Conservation (phyloP, 768 basidiomycete genomes). For the Nidularia sp. region DNA sequence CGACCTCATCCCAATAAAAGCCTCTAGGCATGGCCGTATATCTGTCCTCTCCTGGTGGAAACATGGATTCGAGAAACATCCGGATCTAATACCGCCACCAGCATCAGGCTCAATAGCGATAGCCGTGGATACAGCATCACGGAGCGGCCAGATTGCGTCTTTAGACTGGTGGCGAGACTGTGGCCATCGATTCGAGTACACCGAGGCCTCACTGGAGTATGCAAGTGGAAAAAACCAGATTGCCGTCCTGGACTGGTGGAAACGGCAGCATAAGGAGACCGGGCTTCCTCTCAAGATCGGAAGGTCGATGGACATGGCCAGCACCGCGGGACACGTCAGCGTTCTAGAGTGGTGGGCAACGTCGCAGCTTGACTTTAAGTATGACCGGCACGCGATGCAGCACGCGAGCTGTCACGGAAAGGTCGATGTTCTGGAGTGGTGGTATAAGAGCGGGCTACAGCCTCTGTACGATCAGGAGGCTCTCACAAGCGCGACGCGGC, state of each 20-base stretch:
- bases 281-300: slow-evolving; percentile 74
- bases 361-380: slow-evolving; percentile 73
- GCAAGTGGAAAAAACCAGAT: slow-evolving; percentile 77
- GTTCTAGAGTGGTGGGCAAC: slow-evolving; percentile 85
- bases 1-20: slow-evolving; percentile 72
- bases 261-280: slow-evolving; percentile 42
- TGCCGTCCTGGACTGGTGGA: slow-evolving; percentile 84
- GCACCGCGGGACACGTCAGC: slow-evolving; percentile 69
- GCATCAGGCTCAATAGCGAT: slow-evolving; percentile 54
- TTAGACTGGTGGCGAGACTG: slow-evolving; percentile 80
- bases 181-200: slow-evolving; percentile 67
- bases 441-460: slow-evolving; percentile 74
- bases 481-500: slow-evolving; percentile 73
- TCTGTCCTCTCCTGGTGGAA: slow-evolving; percentile 83
- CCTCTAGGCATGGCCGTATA: slow-evolving; percentile 70
- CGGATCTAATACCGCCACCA: slow-evolving; percentile 55
- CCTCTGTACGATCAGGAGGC: slow-evolving; percentile 79
- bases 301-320: slow-evolving; percentile 82
- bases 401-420: slow-evolving; percentile 79
- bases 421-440: slow-evolving; percentile 80
- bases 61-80: slow-evolving; percentile 54
- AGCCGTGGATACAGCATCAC: slow-evolving; percentile 75
- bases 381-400: slow-evolving; percentile 72
- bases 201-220: slow-evolving; percentile 74
- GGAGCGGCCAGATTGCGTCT: slow-evolving; percentile 68